Percentiles rank a stretch among this genome's conserved stretches.
Evolutionary conservation across 2,329 filamentous ascomycete genomes (phyloP).

Genomic region (Xylaria sp.): DNA sequence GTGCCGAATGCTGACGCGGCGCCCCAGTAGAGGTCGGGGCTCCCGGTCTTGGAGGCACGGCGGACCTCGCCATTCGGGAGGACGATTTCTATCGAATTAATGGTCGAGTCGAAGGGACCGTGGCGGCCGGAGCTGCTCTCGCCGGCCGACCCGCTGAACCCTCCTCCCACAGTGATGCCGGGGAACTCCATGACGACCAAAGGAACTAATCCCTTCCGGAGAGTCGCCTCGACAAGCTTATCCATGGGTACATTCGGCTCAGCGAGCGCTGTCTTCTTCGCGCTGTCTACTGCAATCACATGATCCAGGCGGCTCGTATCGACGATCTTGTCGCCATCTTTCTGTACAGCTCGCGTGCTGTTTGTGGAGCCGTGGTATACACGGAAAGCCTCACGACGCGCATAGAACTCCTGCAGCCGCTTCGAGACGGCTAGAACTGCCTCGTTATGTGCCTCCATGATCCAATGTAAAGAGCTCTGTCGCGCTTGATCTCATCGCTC

Average conservation of each 20-base stretch:
- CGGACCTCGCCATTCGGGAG: conserved; percentile 69
- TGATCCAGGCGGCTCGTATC: conserved; percentile 73
- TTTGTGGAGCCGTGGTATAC: conserved; percentile 83
- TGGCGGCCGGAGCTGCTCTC: conserved; percentile 76
- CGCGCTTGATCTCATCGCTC: neutral
- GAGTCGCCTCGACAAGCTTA: conserved; percentile 66
- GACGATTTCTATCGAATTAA: conserved; percentile 73
- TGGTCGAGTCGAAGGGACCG: conserved; percentile 72
- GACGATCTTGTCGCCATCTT: conserved; percentile 65
- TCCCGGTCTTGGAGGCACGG: conserved; percentile 64
- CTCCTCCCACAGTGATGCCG: conserved; percentile 76
- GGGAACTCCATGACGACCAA: conserved; percentile 78
- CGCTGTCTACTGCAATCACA: conserved; percentile 69
- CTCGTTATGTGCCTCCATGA: conserved; percentile 58
- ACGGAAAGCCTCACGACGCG: conserved; percentile 67
- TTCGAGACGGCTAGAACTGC: conserved; percentile 58
- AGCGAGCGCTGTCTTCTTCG: conserved; percentile 67
- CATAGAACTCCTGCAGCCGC: conserved; percentile 58
- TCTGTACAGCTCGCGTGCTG: conserved; percentile 71
- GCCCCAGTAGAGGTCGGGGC: conserved; percentile 71
- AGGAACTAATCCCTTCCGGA: conserved; percentile 67
- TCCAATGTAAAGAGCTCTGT: neutral
- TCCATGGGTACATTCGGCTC: conserved; percentile 80
- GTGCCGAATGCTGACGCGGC: conserved; percentile 74
- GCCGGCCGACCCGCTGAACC: conserved; percentile 73